Base-by-base conservation (phyloP, 176 grass and related monocot genomes). In the Dendrocalamus sinicus region DNA sequence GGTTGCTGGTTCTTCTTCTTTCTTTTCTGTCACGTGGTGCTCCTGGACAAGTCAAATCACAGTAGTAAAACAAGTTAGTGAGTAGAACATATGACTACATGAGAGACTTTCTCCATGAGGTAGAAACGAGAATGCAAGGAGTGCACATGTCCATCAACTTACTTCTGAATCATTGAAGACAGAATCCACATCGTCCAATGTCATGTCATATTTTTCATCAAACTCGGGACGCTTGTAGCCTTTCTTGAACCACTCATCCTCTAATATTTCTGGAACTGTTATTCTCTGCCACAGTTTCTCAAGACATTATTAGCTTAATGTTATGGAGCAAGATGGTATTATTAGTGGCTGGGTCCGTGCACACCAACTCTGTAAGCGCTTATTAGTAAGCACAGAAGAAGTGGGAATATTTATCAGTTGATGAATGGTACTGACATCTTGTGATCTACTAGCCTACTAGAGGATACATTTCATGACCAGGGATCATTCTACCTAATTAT, bases 111-210 rank as follows among this genome's bases (percentile, higher is more conserved):
- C 64, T 57, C 26, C 41, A 41, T 35, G 45, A 72, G 13, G 16
- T 19, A 48, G 24, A 76, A 84, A 70, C 58, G 23, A 61, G 3
- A 70, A 87, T 55, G 35, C 23, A 75, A 37, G 78, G 78, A 10
- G 15, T 69, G 24, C 24, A 70, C 81, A 50, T 81, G 7, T 3
- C 10, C 47, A 54, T 62, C 24, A 46, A 88, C 92, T 96, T 80
- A 99, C 96, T 88, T 99, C 93, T 77, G 92, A 91, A 78, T 99
- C 92, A 73, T 89, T 92, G 81, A 99, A 99, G 60, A 91, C 96
- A 80, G 96, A 92, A 80, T 94, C 91, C 46, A 99, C 86, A 89
- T 96, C 96, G 74, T 96, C 93, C 73, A 92, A 88, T 19, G 84
- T 90, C 6, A 79, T 79, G 30, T 94, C 88, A 83, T 92, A 99